phyloP scores from a whole-genome alignment of 805 yeast species.

The Metschnikowia colocasiae region DNA sequence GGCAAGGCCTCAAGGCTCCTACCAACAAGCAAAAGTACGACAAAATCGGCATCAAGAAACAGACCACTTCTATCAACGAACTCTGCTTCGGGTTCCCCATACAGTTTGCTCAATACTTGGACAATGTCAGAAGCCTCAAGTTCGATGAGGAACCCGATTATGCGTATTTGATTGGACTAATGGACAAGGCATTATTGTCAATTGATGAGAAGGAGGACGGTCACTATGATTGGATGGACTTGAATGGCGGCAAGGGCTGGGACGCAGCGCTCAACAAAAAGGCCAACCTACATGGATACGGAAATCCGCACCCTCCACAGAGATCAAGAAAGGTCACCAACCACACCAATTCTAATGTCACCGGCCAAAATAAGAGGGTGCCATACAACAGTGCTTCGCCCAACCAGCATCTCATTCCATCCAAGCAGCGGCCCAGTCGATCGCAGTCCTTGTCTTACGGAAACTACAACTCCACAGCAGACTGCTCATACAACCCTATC shows the following conservation, averaged over 20 bases:
- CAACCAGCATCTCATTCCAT: constrained; percentile 13
- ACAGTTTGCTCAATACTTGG: constrained; percentile 89
- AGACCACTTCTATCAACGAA: constrained; percentile 80
- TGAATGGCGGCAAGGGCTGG: constrained; percentile 96
- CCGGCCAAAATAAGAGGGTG: constrained; percentile 9
- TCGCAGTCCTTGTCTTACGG: constrained; percentile 17
- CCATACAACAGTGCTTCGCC: constrained; percentile 8
- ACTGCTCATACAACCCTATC: constrained; percentile 5
- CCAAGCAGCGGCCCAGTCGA: constrained; percentile 15
- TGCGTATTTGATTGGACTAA: constrained; percentile 72
- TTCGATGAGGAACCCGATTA: constrained; percentile 96
- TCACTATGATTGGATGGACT: constrained; percentile 96
- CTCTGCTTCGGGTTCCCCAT: constrained; percentile 86
- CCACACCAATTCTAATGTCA: constrained; percentile 11
- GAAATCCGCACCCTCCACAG: constrained; percentile 79
- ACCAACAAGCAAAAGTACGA: constrained; percentile 97
- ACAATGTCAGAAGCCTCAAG: constrained; percentile 79
- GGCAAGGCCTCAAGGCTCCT: constrained; percentile 99
- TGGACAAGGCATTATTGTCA: constrained; percentile 74
- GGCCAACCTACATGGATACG: constrained; percentile 93
- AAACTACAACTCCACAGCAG: constrained; percentile 16
- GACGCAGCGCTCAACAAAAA: constrained; percentile 84
- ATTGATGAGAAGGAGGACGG: constrained; percentile 74
- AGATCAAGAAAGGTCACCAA: constrained; percentile 21
- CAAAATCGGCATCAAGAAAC: constrained; percentile 94